These are phyloP conservation scores for Colletotrichum tamarilloi DNA, from an alignment of 2,329 filamentous ascomycete species.

Conservation along the genomic window DNA sequence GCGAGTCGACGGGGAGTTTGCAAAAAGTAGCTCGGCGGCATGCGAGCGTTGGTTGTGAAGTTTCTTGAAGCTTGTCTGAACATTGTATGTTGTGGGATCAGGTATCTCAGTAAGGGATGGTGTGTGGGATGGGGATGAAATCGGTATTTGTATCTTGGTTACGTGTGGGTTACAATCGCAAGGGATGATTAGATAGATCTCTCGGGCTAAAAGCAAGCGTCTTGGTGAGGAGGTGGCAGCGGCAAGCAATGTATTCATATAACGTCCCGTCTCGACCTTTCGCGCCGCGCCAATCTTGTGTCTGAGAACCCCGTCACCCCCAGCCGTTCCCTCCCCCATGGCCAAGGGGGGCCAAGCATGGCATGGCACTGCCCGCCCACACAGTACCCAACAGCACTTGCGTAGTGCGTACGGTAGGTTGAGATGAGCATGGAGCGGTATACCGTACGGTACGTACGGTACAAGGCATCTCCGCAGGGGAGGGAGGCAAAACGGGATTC, in stretches of 20 bases:
- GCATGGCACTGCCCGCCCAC: background rate
- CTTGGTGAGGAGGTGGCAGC: constrained; percentile 17
- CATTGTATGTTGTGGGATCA: constrained; percentile 11
- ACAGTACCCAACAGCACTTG: no score
- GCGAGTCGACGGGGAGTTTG: constrained; percentile 44
- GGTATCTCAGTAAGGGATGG: background rate
- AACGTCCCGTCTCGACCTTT: constrained; percentile 9
- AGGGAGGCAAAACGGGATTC: constrained; percentile 28
- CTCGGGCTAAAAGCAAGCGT: constrained; percentile 10
- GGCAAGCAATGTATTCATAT: constrained; percentile 33
- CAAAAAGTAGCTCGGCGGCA: constrained; percentile 47
- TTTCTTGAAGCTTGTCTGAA: constrained; percentile 38
- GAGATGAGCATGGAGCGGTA: background rate
- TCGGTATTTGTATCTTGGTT: constrained; percentile 17
- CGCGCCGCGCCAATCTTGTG: constrained; percentile 7
- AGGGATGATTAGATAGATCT: constrained; percentile 22
- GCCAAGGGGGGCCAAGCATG: background rate
- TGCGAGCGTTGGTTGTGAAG: constrained; percentile 48
- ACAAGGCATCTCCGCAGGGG: constrained; percentile 20
- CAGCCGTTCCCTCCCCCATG: background rate
- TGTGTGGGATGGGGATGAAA: constrained; percentile 6
- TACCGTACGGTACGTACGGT: background rate
- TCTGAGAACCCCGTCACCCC: constrained; percentile 20
- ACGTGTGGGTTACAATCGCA: constrained; percentile 14
- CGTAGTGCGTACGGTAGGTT: background rate